Conservation (phyloP, 2,329 filamentous ascomycete species). For the Cadophora luteo-olivacea region DNA sequence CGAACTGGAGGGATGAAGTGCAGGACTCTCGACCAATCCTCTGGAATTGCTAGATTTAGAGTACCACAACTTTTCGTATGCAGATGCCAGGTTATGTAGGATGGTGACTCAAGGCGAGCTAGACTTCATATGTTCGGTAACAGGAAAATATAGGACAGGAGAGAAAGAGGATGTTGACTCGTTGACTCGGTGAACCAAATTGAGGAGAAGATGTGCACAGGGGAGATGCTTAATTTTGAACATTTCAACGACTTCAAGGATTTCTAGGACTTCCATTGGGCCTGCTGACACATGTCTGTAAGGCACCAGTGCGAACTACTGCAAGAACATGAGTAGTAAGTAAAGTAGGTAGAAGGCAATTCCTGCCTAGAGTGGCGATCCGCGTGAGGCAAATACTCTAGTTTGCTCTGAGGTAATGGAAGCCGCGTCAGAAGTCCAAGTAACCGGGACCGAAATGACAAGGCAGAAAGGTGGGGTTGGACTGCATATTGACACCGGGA, state of each 20-base stretch:
- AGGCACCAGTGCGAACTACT: not conserved
- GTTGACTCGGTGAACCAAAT: not conserved
- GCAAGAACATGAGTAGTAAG: not conserved
- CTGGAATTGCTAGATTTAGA: too few relatives aligned
- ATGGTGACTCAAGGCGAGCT: not conserved
- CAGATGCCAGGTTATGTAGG: too few relatives aligned
- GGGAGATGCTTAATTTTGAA: too few relatives aligned
- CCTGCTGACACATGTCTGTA: not conserved
- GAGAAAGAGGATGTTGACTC: not conserved
- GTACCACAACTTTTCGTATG: too few relatives aligned
- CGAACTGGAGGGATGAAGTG: not conserved
- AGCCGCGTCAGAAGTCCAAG: not conserved
- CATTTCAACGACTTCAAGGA: not conserved
- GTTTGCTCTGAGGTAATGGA: not conserved
- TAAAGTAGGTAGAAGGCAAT: not conserved
- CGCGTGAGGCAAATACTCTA: not conserved
- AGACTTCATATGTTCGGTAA: not conserved
- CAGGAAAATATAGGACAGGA: not conserved
- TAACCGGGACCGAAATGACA: not conserved
- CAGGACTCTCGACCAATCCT: slow-evolving; percentile 5
- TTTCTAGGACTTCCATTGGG: not conserved
- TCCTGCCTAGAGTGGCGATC: not conserved
- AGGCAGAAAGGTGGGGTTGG: not conserved
- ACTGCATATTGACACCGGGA: not conserved
- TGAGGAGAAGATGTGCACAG: not conserved